Base-by-base conservation (phyloP, 345 rosid genomes). In the Capsella bursapastoris region DNA sequence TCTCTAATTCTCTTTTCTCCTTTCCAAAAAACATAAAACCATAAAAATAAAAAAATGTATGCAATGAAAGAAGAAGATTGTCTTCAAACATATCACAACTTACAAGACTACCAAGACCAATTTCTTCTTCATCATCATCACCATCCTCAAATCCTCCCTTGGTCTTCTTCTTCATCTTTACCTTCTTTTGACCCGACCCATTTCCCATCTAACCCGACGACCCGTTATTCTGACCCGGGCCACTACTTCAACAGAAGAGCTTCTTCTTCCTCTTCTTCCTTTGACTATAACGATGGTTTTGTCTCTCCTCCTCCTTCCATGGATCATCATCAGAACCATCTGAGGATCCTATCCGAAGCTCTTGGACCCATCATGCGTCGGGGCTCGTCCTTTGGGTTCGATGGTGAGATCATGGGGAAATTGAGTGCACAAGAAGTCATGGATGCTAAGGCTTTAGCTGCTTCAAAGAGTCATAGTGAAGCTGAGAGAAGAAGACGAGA, bases 371-470 rank as follows among this genome's bases (percentile, higher is more conserved):
- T 83, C 80, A 86, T 79, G 76, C 87, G 85, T 63, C 82, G 87
- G 41, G 90, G 91, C 57, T 82, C 88, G 4, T 71, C 76, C 16
- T 89, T 89, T n/a, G 94, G 97, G 60, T 80, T 90, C 8, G 95
- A 88, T 63, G 86, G 93, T 31, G 93, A 95, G 80, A 49, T 72
- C 8, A 65, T 90, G 67, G 93, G 92, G 1, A 90, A 90, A 79
- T 79, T 92, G 92, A 89, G 87, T 51, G 92, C 97, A 37, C 99
- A 92, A 79, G 96, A 92, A 80, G 84, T 92, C 59, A 90, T 95
- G 96, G 99, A 95, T 64, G 99, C 98, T 8, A 95, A 95, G 79
- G 99, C 99, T 22, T 88, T 92, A 5, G 99, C 99, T 66, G 99
- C 98, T 56, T 95, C 99, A 0, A 92, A 90, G 80, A 92, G 93